These are phyloP conservation scores for Diaporthe aspalathi DNA, from an alignment of 2,329 filamentous ascomycete genomes.

Conservation along the genomic window DNA sequence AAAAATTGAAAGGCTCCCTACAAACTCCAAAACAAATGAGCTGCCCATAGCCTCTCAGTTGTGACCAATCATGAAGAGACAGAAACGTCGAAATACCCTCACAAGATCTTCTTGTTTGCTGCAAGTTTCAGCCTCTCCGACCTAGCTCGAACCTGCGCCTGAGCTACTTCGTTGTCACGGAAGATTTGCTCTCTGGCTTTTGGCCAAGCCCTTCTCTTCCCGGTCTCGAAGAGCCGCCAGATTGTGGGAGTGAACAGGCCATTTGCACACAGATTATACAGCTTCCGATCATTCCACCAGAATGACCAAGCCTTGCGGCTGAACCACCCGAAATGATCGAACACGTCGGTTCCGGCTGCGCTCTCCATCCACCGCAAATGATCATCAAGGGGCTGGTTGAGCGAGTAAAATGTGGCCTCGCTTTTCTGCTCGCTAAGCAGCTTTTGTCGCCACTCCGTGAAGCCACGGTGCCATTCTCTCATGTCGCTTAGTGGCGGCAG, in stretches of 20 bases:
- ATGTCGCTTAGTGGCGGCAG: conserved; percentile 25
- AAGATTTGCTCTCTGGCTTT: conserved; percentile 20
- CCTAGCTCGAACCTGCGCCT: not conserved
- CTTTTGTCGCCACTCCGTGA: conserved; percentile 1
- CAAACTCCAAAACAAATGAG: too few relatives aligned
- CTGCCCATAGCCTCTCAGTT: fast-evolving
- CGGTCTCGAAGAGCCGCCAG: conserved; percentile 34
- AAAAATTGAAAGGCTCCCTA: not conserved
- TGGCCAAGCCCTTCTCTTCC: conserved; percentile 19
- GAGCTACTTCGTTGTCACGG: conserved; percentile 1
- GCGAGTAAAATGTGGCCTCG: conserved; percentile 33
- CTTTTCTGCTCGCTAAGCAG: conserved; percentile 7
- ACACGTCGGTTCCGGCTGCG: conserved; percentile 34
- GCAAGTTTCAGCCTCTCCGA: not conserved
- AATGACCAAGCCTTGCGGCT: conserved; percentile 34
- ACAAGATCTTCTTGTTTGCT: conserved; percentile 15
- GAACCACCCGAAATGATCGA: conserved; percentile 35
- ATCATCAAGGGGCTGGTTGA: conserved; percentile 21
- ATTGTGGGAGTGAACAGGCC: conserved; percentile 30
- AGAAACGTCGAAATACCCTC: not conserved
- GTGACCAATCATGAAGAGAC: not conserved
- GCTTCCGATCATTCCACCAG: conserved; percentile 37
- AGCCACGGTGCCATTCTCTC: conserved; percentile 5
- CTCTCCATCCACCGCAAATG: conserved; percentile 33
- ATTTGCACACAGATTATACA: conserved; percentile 34